These are phyloP conservation scores for Nigrospora osmanthi DNA, from an alignment of 2,329 filamentous ascomycete species.

Conservation along the genomic window DNA sequence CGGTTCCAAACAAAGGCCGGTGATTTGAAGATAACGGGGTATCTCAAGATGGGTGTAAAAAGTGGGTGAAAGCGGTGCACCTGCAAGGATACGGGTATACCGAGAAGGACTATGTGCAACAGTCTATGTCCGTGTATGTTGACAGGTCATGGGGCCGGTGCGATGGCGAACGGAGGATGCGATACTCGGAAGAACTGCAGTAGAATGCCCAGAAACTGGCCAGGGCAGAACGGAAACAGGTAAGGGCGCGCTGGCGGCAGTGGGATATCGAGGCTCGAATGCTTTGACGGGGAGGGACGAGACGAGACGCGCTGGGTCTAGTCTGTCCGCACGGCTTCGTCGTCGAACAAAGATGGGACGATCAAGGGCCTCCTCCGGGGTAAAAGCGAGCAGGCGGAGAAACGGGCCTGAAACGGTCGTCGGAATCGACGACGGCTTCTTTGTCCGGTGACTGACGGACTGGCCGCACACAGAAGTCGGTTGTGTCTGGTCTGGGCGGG, in stretches of 20 bases:
- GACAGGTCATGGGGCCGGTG: neutral
- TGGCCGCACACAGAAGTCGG: neutral
- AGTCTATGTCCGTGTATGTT: neutral
- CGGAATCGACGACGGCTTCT: neutral
- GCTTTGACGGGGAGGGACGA: neutral
- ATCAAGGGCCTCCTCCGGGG: neutral
- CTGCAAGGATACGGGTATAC: neutral
- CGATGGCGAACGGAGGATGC: constrained; percentile 1
- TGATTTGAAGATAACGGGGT: constrained; percentile 1
- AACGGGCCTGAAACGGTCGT: constrained; percentile 1
- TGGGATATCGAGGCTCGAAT: neutral
- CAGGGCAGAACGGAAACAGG: neutral
- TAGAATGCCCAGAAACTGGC: constrained; percentile 1
- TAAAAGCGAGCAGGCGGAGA: neutral
- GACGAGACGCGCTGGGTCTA: neutral
- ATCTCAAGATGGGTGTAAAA: neutral
- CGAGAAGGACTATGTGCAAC: constrained; percentile 1
- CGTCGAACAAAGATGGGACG: constrained; percentile 1
- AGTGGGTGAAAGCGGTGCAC: neutral
- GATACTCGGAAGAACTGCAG: neutral
- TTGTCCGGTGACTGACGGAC: neutral
- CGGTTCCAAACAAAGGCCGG: constrained; percentile 1
- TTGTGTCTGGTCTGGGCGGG: neutral
- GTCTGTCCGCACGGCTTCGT: neutral
- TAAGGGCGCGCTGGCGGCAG: neutral